Conservation (phyloP, 73 alveolate species). For the Symbiodinium pilosum region DNA sequence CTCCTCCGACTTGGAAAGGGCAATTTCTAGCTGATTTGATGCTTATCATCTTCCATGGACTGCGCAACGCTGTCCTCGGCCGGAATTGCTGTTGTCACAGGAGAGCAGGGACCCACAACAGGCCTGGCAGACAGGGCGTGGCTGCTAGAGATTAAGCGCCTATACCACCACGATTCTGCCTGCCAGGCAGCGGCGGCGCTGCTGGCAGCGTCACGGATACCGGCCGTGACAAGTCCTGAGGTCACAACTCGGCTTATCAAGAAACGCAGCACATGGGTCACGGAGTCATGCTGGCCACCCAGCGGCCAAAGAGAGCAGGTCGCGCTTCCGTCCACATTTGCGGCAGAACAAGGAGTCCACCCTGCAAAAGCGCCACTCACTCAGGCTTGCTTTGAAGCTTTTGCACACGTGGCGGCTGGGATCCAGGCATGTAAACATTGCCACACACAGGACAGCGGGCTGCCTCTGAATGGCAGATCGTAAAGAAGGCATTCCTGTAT, state of each 20-base stretch:
- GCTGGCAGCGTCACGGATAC: conserved; percentile 9
- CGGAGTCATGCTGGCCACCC: background rate
- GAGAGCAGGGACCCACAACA: background rate
- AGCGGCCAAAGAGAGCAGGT: conserved; percentile 7
- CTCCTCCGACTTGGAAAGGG: no score
- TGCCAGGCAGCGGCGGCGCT: background rate
- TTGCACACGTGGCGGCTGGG: no score
- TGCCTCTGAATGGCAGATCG: background rate
- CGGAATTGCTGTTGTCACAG: background rate
- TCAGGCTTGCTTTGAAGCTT: no score
- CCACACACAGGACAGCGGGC: conserved; percentile 38
- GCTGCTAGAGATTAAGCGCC: background rate
- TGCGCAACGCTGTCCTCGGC: background rate
- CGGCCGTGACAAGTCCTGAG: conserved; percentile 14
- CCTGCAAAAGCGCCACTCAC: no score
- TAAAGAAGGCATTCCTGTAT: no score
- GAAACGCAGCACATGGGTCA: background rate
- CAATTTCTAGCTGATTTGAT: no score
- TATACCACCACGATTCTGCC: background rate
- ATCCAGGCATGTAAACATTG: conserved; percentile 33
- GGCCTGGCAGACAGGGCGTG: background rate
- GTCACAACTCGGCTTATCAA: background rate
- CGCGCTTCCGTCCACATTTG: conserved; percentile 50
- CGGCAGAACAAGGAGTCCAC: conserved; percentile 54
- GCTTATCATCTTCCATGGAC: no score